Evolutionary conservation across 2,329 filamentous ascomycete genomes (phyloP), one percentile per base, ranked within the genome.

Genomic region (Cytospora paraplurivora): DNA sequence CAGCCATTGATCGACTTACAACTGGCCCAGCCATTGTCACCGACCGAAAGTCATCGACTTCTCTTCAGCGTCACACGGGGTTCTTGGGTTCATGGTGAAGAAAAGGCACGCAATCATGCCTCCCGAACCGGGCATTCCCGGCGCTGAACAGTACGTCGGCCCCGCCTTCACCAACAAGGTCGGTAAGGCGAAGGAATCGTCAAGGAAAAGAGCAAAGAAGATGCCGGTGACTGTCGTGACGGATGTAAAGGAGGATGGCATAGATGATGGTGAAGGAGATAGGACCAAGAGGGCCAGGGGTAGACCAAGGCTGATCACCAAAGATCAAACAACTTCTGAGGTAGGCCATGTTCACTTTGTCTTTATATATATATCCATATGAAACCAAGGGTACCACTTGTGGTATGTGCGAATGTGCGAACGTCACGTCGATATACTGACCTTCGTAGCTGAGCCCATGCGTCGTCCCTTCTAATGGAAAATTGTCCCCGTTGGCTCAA

Each of bases 281-380:
- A 78, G 79, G 55, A 81, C 79, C 69, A 88, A 85, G 73, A 86
- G 89, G 69, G 79, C 86, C 19, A 82, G 92, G 72, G 92, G 92
- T 8, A 83, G 92, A 62, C 92, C 92, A 7, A 81, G 91, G 57
- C 81, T 95, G 17, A 88, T 93, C 68, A 85, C 86, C n/a, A 86
- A 87, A 66, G 90, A 94, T 75, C 87, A 92, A 75, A 93, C 88
- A 32, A 87, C 90, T 66, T 87, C 85, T 60, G 91, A 93, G 78
- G 91, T 92, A 77, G 84, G 89, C 87, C 49, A 64, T 54, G 58
- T 52, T 41, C n/a, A 11, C 64, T 68, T 56, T 56, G 60, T 44
- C 27, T 52, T 63, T 59, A 59, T 62, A 57, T 67, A 47, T 19
- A 19, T 21, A 10, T 3, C 12, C 12, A 13, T 38, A 11, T 44